Evolutionary conservation across 768 basidiomycete species (phyloP).

Genomic region (Suillus paluster): DNA sequence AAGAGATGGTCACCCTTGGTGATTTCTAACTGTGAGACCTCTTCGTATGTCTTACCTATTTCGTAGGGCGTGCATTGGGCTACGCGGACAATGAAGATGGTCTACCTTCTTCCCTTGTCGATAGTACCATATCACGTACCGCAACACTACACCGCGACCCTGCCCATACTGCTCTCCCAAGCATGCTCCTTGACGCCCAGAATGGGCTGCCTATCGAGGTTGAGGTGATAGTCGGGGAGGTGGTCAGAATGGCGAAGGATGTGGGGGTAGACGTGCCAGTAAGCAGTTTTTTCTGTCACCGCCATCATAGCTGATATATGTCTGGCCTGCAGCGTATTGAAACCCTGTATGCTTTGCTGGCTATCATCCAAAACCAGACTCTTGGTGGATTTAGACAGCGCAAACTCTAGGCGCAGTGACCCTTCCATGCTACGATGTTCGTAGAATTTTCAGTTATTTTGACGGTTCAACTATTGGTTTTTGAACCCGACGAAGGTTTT

Average conservation of each 20-base stretch:
- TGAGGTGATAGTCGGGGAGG: slow-evolving; percentile 67
- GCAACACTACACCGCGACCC: slow-evolving; percentile 44
- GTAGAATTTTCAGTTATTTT: background rate
- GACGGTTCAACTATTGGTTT: background rate
- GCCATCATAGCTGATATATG: background rate
- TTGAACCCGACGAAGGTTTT: too few species aligned
- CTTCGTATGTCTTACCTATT: slow-evolving; percentile 3
- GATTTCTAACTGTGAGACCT: background rate
- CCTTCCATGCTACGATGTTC: background rate
- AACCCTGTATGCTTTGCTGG: slow-evolving; percentile 59
- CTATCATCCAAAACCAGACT: slow-evolving; percentile 67
- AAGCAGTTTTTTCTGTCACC: slow-evolving; percentile 23
- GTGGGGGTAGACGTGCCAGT: slow-evolving; percentile 54
- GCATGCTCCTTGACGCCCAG: slow-evolving; percentile 59
- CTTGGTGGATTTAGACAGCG: slow-evolving; percentile 37
- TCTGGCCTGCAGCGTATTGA: slow-evolving; percentile 57
- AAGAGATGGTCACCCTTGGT: slow-evolving; percentile 52
- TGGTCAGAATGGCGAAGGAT: slow-evolving; percentile 55
- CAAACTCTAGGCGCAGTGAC: background rate
- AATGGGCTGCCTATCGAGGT: slow-evolving; percentile 65
- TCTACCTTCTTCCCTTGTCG: slow-evolving; percentile 48
- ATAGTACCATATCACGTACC: slow-evolving; percentile 44
- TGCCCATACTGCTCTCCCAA: slow-evolving; percentile 53
- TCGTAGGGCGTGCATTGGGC: slow-evolving; percentile 47
- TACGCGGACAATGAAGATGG: slow-evolving; percentile 51